Evolutionary conservation across 805 yeast species (phyloP).

Genomic region (Lachancea sp.): DNA sequence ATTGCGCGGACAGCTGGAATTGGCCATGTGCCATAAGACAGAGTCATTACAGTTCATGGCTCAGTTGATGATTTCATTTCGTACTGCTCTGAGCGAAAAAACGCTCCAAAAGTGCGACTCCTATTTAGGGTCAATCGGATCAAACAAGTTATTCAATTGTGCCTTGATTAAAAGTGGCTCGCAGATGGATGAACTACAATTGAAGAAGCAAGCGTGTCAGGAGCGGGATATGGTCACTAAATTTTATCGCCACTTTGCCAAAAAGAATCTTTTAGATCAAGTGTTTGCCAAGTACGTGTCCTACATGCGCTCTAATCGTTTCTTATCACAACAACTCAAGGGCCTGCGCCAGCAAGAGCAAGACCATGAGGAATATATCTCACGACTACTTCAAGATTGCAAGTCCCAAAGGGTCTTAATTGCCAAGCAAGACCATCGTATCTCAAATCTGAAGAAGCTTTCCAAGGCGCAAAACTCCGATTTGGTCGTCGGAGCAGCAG

Average conservation of each 20-base stretch:
- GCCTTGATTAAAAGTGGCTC: constrained; percentile 6
- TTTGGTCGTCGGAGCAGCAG: no score
- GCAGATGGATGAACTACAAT: constrained; percentile 1
- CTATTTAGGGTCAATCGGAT: constrained; percentile 15
- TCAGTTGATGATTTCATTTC: constrained; percentile 24
- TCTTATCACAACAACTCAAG: constrained; percentile 19
- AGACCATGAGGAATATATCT: constrained; percentile 12
- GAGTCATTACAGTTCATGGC: constrained; percentile 28
- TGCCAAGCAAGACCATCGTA: constrained; percentile 4
- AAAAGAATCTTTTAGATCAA: constrained; percentile 18
- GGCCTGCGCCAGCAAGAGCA: constrained; percentile 16
- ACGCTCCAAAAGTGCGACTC: constrained; percentile 17
- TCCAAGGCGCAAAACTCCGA: not conserved
- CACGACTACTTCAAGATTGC: constrained; percentile 9
- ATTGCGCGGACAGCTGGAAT: constrained; percentile 15
- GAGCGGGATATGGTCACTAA: constrained; percentile 9
- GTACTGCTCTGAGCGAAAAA: constrained; percentile 17
- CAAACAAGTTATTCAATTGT: constrained; percentile 6
- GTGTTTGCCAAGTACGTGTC: constrained; percentile 20
- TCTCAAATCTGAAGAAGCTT: not conserved
- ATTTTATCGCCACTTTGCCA: constrained; percentile 22
- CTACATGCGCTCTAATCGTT: constrained; percentile 21
- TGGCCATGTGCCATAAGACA: constrained; percentile 19
- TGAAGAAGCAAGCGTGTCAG: constrained; percentile 10
- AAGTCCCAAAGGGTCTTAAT: constrained; percentile 6